Base-by-base conservation (phyloP, 768 basidiomycete genomes). In the Suillus decipiens region DNA sequence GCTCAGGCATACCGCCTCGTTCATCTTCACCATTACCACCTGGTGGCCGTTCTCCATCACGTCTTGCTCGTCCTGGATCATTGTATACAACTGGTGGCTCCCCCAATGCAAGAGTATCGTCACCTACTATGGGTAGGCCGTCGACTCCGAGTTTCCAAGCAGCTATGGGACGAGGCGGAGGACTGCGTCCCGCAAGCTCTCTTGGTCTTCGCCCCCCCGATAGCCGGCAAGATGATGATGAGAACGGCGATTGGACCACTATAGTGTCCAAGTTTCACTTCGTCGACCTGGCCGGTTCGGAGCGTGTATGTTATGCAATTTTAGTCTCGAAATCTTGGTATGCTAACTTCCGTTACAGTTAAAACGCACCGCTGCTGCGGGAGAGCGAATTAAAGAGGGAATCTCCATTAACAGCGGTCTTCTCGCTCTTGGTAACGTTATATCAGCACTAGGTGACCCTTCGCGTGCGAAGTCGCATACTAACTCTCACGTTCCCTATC, bases 361-460 rank as follows among this genome's bases (percentile, higher is more conserved):
- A 54, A 99, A 99, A 77, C 89, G 97, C 48, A 99, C 97, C 10
- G 93, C 95, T 1, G 97, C 96, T 5, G 89, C 89, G 10, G 97
- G 97, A 5, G 96, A 98, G 66, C 90, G 96, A 61, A 93, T 96
- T 76, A 99, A 95, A 75, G 97, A 98, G 78, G 96, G 96, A n/a
- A 97, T 97, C 60, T 95, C 94, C 34, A 99, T 99, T 80, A 99
- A 99, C 80, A 92, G 93, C 65, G 97, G 97, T 64, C 86, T 99
- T 39, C 84, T 95, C 41, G 96, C 97, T 19, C 85, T 99, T 24
- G 97, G 97, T 53, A 99, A 99, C 75, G 97, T 99, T 70, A 99
- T 99, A 63, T 98, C 96, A 64, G 95, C 96, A 0, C 88, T 99
- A 22, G 96, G 94, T 8, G 96, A 99, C 76, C 96, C 96, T 36